Base-by-base conservation (phyloP, 192 early-diverging fungal genomes). In the Entomortierella lignicola region DNA sequence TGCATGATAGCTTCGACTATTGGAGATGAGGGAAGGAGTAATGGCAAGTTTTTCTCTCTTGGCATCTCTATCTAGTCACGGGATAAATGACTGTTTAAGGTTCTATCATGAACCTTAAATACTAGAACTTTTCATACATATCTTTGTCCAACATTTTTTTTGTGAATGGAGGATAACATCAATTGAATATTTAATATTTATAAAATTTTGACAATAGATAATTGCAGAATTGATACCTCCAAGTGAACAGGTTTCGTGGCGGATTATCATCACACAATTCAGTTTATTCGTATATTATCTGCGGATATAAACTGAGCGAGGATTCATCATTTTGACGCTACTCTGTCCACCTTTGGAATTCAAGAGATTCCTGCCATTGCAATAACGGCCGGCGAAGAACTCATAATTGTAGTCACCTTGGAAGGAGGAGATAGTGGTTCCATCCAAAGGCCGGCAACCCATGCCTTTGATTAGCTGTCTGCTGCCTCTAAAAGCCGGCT, bases 291-390 rank as follows among this genome's bases (percentile, higher is more conserved):
- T 30, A 29, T 27, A 55, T 55, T 29, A 55, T 34, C 39, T 54
- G 55, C 18, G 26, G 32, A 77, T 64, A 21, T 60, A 60, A 12
- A 64, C 66, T 3, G 74, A 77, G 30, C 66, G 53, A 31, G 66
- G 61, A 20, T 26, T 48, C 15, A 77, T 77, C 43, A 12, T 55
- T 21, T 0, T 20, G 27, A 64, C 26, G 10, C n/a, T 23, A n/a
- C 55, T 77, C 54, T 52, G 56, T 26, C 55, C 48, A 0, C 66
- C 74, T 0, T 27, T 23, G 32, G 52, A 32, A 27, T 50, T 52
- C 11, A 60, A 18, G 44, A 63, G 17, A 6, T 43, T 18, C 11
- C 34, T 18, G 30, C 65, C 73, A 13, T 63, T 55, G 60, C 73
- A 68, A 42, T 51, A 0, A 3, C 10, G 31, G 6, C 44, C 59